phyloP scores from a whole-genome alignment of 768 basidiomycete genomes.

The Leucocoprinus birnbaumii region DNA sequence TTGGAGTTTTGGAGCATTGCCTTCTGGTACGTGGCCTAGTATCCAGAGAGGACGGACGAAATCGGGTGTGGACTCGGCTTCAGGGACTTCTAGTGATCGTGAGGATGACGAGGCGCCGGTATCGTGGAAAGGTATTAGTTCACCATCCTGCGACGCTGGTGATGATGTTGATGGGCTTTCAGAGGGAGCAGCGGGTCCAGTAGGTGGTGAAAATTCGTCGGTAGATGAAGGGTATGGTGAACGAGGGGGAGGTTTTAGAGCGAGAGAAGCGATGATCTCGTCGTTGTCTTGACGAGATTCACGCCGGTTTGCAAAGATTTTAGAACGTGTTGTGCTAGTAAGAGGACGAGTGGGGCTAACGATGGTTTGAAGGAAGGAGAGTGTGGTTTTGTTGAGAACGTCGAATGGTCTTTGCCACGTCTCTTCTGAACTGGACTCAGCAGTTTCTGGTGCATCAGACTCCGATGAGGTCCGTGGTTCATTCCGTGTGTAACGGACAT shows the following conservation, averaged over 20 bases:
- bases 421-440: background rate
- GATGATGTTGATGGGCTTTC: background rate
- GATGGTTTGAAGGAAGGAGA: background rate
- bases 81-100: background rate
- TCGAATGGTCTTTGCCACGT: conserved; percentile 1
- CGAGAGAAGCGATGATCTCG: background rate
- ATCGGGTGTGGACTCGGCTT: background rate
- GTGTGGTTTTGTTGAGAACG: conserved; percentile 4
- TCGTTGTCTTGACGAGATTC: background rate
- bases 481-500: conserved; percentile 17
- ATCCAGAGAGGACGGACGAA: conserved; percentile 3
- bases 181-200: too few relatives aligned
- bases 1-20: background rate
- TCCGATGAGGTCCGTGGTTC: background rate
- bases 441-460: background rate
- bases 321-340: background rate
- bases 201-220: background rate
- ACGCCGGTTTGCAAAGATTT: background rate
- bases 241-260: background rate
- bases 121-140: too few relatives aligned
- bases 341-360: background rate
- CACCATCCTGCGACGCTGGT: too few relatives aligned
- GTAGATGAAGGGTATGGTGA: background rate
- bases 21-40: background rate
- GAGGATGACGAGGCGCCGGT: too few relatives aligned